Evolutionary conservation across 768 basidiomycete species (phyloP).

Genomic region (Grammothele lineata): DNA sequence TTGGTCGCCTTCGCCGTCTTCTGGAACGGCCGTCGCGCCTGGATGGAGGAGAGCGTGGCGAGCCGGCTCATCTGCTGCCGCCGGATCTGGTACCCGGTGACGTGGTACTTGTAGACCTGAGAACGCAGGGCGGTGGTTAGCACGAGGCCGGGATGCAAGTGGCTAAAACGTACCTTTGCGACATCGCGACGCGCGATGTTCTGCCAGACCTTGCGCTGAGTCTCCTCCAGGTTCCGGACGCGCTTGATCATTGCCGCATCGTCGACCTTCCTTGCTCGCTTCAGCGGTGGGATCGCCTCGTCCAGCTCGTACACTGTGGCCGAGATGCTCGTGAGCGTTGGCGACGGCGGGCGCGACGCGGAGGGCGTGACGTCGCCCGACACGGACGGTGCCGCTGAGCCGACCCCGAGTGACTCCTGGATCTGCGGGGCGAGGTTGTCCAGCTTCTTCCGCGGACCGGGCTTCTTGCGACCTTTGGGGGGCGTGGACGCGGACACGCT

Average conservation of each 20-base stretch:
- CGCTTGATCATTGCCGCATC: slow-evolving; percentile 69
- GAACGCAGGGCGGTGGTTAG: no score
- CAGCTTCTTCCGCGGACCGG: slow-evolving; percentile 51
- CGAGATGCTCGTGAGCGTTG: slow-evolving; percentile 47
- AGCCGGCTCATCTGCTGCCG: slow-evolving; percentile 72
- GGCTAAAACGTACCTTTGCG: slow-evolving; percentile 54
- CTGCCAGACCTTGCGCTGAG: slow-evolving; percentile 86
- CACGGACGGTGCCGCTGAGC: slow-evolving; percentile 48
- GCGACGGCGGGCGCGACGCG: slow-evolving; percentile 68
- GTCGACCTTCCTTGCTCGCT: slow-evolving; percentile 74
- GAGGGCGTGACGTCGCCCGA: slow-evolving; percentile 70
- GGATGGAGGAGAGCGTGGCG: slow-evolving; percentile 67
- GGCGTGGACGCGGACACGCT: slow-evolving; percentile 47
- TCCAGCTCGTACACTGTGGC: slow-evolving; percentile 70
- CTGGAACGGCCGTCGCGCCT: slow-evolving; percentile 72
- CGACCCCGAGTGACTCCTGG: slow-evolving; percentile 42
- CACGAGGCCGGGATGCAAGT: not conserved
- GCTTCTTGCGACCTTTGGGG: slow-evolving; percentile 54
- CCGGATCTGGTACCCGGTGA: slow-evolving; percentile 59
- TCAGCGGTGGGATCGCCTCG: slow-evolving; percentile 65
- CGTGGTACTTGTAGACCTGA: slow-evolving; percentile 82
- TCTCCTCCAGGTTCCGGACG: slow-evolving; percentile 73
- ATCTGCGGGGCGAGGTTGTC: slow-evolving; percentile 49
- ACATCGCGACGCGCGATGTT: slow-evolving; percentile 84
- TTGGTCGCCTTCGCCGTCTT: slow-evolving; percentile 76